Base-by-base conservation (phyloP, 805 yeast genomes). In the Saccharomyces paradoxus region DNA sequence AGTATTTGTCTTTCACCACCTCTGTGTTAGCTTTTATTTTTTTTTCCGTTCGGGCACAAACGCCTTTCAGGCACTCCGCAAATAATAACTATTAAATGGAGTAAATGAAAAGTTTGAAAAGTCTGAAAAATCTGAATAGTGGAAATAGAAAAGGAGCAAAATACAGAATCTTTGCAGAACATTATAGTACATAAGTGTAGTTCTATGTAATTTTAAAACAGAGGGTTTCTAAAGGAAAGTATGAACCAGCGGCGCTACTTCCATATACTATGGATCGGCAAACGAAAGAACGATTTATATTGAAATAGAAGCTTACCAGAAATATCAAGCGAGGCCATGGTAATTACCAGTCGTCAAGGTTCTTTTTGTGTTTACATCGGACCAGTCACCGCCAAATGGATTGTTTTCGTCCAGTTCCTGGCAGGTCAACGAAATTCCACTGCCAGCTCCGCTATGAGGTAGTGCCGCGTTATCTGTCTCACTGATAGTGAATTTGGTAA, bases 401-500 rank as follows among this genome's bases (percentile, higher is more conserved):
- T 74, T 71, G 50, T 68, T 69, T 32, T 69, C 74, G 52, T 67
- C 69, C 30, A 64, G 59, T 50, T 70, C 70, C 58, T 72, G 74
- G 29, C 65, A 58, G n/a, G 61, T 53, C 48, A 83, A 67, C 29
- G 73, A 67, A 41, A 79, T 65, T 32, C 75, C 72, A 41, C 77
- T 70, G 8, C 81, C 81, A 29, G 76, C 68, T 31, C 78, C 78
- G 41, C 83, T 78, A 31, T 72, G 70, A 56, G 68, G 72, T 44
- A 31, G 54, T n/a, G 55, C 53, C 14, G 52, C 49, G 17, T 53
- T 53, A 12, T 58, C 54, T 27, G 58, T 56, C 46, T 61, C 64
- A 53, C 71, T 71, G 50, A 81, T 69, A n/a, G 76, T 71, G 65
- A 86, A 87, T 67, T 84, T 81, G 48, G 86, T 72, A 63, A 83